Conservation (phyloP, 768 basidiomycete species). For the Phaeotremella fagi region DNA sequence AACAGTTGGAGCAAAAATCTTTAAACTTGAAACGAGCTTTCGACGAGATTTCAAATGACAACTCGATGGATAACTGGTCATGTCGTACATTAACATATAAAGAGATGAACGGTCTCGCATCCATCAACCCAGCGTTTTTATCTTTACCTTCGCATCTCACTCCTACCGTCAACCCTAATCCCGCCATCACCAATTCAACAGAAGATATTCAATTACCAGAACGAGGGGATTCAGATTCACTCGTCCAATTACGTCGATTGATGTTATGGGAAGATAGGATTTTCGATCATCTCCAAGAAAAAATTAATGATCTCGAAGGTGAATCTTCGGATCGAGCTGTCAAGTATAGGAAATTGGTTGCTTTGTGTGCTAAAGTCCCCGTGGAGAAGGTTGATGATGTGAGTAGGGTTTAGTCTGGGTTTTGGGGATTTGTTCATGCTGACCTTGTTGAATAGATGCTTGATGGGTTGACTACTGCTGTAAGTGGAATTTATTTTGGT, state of each 20-base stretch:
- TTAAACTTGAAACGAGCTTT: slow-evolving; percentile 79
- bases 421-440: background rate
- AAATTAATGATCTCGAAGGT: slow-evolving; percentile 67
- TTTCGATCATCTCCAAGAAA: slow-evolving; percentile 66
- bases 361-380: slow-evolving; percentile 78
- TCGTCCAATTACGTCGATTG: slow-evolving; percentile 70
- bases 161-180: background rate
- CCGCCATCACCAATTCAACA: slow-evolving; percentile 57
- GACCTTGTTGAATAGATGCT: slow-evolving; percentile 27
- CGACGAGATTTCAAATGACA: slow-evolving; percentile 50
- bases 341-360: slow-evolving; percentile 85
- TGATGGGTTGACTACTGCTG: slow-evolving; percentile 37
- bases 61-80: slow-evolving; percentile 44
- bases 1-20: slow-evolving; percentile 71
- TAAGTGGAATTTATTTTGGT: background rate
- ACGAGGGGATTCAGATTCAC: slow-evolving; percentile 50
- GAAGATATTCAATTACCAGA: slow-evolving; percentile 50
- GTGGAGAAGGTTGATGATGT: slow-evolving; percentile 87
- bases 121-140: slow-evolving; percentile 63
- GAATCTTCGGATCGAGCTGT: slow-evolving; percentile 83
- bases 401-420: slow-evolving; percentile 47
- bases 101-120: slow-evolving; percentile 42
- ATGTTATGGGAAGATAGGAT: slow-evolving; percentile 77
- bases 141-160: slow-evolving; percentile 43
- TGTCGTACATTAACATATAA: slow-evolving; percentile 60